A percentile compares a stretch with the other conserved stretches of the same genome.
phyloP scores from a whole-genome alignment of 2,329 filamentous ascomycete genomes.

The Thielaviopsis musarum region DNA sequence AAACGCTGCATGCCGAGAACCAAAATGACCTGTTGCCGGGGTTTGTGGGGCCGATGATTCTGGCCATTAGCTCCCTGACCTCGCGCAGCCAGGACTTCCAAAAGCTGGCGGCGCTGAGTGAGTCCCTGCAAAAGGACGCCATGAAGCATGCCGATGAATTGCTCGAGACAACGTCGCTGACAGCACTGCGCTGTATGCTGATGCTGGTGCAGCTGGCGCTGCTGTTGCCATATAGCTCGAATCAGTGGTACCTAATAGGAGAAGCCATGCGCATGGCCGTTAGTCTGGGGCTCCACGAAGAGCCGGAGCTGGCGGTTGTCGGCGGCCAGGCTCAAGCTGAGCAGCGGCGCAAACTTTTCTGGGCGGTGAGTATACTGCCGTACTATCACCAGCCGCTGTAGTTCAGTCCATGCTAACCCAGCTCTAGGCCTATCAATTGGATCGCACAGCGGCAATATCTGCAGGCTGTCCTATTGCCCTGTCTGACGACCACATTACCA shows the following conservation, averaged over 20 bases:
- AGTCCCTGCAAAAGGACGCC: conserved; percentile 14
- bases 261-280: conserved; percentile 16
- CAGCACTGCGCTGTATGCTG: conserved; percentile 12
- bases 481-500: conserved; percentile 6
- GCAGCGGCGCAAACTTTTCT: neutral
- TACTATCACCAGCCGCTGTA: neutral
- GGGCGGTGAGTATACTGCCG: neutral
- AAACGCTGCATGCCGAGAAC: neutral
- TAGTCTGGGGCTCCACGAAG: conserved; percentile 15
- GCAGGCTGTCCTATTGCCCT: conserved; percentile 10
- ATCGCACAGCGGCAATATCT: conserved; percentile 11
- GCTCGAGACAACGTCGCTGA: conserved; percentile 8
- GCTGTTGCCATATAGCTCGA: conserved; percentile 13
- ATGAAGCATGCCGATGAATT: conserved; percentile 10
- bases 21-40: neutral
- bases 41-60: conserved; percentile 13
- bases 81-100: conserved; percentile 14
- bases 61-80: conserved; percentile 14
- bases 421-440: conserved; percentile 11
- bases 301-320: conserved; percentile 4
- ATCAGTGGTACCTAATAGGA: conserved; percentile 14
- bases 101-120: conserved; percentile 14
- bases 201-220: conserved; percentile 14
- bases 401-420: too few species aligned
- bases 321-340: neutral